phyloP scores from a whole-genome alignment of 2,329 filamentous ascomycete species.

The Nemania abortiva region DNA sequence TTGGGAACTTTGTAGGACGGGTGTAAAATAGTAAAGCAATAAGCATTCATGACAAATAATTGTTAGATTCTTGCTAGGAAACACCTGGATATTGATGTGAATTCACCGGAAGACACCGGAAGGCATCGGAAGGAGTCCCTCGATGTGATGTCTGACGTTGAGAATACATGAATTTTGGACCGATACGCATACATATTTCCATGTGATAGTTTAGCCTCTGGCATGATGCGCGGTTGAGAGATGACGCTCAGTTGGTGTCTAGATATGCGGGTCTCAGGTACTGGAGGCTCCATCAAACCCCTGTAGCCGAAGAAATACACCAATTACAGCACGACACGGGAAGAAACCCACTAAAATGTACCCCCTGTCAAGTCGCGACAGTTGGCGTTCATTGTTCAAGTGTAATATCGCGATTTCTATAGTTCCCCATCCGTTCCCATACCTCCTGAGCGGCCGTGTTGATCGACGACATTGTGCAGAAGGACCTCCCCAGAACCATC shows the following conservation, averaged over 20 bases:
- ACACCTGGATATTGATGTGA: neutral
- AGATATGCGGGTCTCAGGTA: slow-evolving; percentile 22
- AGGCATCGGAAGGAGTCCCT: no score
- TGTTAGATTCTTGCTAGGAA: neutral
- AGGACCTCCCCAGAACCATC: slow-evolving; percentile 13
- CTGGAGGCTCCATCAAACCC: neutral
- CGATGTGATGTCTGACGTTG: no score
- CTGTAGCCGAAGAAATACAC: slow-evolving; percentile 1
- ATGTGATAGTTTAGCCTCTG: neutral
- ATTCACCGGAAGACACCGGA: no score
- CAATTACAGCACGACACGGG: slow-evolving; percentile 34
- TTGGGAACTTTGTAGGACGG: neutral
- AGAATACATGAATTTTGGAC: no score
- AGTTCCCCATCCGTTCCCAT: slow-evolving; percentile 17
- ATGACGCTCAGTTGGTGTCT: neutral
- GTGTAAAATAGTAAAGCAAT: neutral
- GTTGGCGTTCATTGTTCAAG: slow-evolving; percentile 34
- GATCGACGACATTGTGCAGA: slow-evolving; percentile 23
- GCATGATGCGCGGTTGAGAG: neutral
- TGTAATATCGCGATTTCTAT: slow-evolving; percentile 20
- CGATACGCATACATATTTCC: no score
- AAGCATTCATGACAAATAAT: neutral
- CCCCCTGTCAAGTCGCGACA: slow-evolving; percentile 45
- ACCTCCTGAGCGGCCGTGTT: slow-evolving; percentile 22
- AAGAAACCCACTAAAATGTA: slow-evolving; percentile 35